Percentiles rank a stretch among this genome's conserved stretches.
Evolutionary conservation across 495 filamentous ascomycete genomes (phyloP).

Genomic region (Tuber microsphaerosporum): DNA sequence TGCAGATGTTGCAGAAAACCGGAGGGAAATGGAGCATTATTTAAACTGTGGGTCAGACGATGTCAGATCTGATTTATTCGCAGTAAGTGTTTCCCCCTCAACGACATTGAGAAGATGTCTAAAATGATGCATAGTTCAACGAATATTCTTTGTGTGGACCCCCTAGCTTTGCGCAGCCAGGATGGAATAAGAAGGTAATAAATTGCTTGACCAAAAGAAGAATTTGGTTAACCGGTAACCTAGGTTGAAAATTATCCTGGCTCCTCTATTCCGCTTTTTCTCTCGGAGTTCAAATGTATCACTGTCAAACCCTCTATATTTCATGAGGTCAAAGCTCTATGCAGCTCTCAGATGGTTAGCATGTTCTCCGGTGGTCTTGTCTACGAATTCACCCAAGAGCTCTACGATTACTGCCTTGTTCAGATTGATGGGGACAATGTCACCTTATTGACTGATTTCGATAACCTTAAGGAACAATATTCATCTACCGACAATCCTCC

Average conservation of each 20-base stretch:
- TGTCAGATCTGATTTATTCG: conserved; percentile 80
- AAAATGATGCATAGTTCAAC: conserved; percentile 48
- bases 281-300: conserved; percentile 89
- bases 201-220: background rate
- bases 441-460: conserved; percentile 57
- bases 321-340: conserved; percentile 70
- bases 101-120: background rate
- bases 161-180: conserved; percentile 55
- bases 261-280: conserved; percentile 88
- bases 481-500: conserved; percentile 55
- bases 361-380: conserved; percentile 95
- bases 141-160: conserved; percentile 96
- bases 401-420: conserved; percentile 71
- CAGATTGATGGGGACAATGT: conserved; percentile 48
- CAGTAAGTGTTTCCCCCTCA: conserved; percentile 49
- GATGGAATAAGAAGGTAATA: conserved; percentile 79
- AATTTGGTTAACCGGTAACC: background rate
- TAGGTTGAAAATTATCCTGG: conserved; percentile 59
- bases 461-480: conserved; percentile 60
- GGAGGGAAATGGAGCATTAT: conserved; percentile 80
- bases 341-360: conserved; percentile 72
- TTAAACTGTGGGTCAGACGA: conserved; percentile 91
- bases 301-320: conserved; percentile 71
- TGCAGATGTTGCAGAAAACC: conserved; percentile 75
- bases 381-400: conserved; percentile 86